Evolutionary conservation across 2,329 filamentous ascomycete species (phyloP).

Genomic region (Clarireedia hainanense): DNA sequence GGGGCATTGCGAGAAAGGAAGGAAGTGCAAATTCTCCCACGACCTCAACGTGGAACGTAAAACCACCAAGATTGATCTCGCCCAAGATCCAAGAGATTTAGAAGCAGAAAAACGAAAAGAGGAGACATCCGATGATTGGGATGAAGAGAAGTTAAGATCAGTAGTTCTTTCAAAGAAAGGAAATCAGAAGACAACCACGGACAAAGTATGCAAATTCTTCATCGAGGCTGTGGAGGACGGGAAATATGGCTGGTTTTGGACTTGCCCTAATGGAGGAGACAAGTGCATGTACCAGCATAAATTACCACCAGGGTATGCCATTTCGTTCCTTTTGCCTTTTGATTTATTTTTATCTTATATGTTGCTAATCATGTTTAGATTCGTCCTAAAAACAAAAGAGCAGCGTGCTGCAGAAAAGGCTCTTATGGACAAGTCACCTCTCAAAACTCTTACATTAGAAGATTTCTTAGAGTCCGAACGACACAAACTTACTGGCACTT

Average conservation of each 20-base stretch:
- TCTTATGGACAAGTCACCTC: constrained; percentile 86
- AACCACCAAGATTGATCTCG: constrained; percentile 84
- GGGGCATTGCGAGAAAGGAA: constrained; percentile 92
- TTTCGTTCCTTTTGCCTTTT: background rate
- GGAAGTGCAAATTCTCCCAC: constrained; percentile 97
- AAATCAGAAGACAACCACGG: constrained; percentile 88
- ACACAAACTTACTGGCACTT: constrained; percentile 83
- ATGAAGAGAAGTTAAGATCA: constrained; percentile 86
- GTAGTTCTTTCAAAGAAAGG: constrained; percentile 96
- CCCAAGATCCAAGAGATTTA: constrained; percentile 70
- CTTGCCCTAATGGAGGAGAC: constrained; percentile 90
- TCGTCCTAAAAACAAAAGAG: constrained; percentile 95
- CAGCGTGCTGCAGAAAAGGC: constrained; percentile 94
- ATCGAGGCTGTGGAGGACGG: constrained; percentile 95
- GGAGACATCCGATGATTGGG: constrained; percentile 94
- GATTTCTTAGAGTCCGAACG: constrained; percentile 96
- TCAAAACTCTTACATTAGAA: constrained; percentile 90
- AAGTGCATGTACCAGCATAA: constrained; percentile 99
- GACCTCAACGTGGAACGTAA: constrained; percentile 85
- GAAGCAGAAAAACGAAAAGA: constrained; percentile 74
- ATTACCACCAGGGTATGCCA: constrained; percentile 79
- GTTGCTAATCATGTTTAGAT: constrained; percentile 45
- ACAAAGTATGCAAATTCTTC: constrained; percentile 99
- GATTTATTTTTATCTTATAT: background rate
- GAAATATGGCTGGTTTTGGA: constrained; percentile 99